Base-by-base conservation (phyloP, 2,329 filamentous ascomycete species). In the Alternaria ethzedia region DNA sequence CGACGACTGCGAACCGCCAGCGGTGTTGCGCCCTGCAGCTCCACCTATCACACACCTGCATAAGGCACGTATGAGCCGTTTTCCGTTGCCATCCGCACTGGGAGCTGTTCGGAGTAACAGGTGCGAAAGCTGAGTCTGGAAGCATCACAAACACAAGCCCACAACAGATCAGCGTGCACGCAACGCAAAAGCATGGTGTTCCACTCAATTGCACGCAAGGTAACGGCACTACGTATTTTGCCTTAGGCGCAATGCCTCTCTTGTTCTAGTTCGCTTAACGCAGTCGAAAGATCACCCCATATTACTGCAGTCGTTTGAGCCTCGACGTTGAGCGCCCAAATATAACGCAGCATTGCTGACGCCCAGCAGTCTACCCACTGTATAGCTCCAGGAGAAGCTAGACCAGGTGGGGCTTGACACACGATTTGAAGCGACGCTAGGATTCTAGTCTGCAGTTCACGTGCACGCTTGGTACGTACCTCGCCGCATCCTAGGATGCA, bases 401-500 rank as follows among this genome's bases (percentile, higher is more conserved):
- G 51, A 41, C 55, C 56, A 47, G 41, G 52, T 62, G 49, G 45
- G 44, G 52, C 45, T 57, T 46, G 49, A 57, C 50, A 41, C 49
- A 47, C 52, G 51, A 62, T 52, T 67, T 67, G 55, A 44, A 59
- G 28, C 54, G 32, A 50, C 46, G 59, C 63, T 55, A 67, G 50
- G 36, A 28, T 57, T 54, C 32, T 57, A 63, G 60, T 28, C 23
- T 64, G 50, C 57, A 50, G 54, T 54, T 65, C 59, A 59, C 57
- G 64, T 67, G 62, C 57, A 57, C 54, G 49, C 54, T 66, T 28
- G 62, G 57, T 67, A 66, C 61, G 59, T 68, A 69, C 64, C 59
- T 66, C 59, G 57, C 63, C 41, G 59, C 59, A 59, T 67, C 64
- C 64, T 63, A 47, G 56, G 49, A 59, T 44, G 56, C 21, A 50